These are phyloP conservation scores for Verbascum thapsus DNA, from an alignment of 257 asterid species.

Conservation along the genomic window DNA sequence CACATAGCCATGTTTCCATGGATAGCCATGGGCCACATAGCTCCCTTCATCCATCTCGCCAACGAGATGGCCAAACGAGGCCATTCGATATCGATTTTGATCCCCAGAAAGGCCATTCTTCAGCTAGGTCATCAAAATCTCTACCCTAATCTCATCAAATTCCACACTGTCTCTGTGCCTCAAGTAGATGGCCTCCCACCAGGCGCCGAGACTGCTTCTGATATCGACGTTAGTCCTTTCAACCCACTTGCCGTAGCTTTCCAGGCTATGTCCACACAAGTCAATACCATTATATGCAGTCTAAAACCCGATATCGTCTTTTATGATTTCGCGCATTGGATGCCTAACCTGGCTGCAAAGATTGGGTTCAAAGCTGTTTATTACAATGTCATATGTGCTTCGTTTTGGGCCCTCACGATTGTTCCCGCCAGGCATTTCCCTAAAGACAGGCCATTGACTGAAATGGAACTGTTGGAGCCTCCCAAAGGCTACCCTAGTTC, in stretches of 20 bases:
- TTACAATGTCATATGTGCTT: slow-evolving; percentile 65
- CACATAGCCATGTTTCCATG: slow-evolving; percentile 91
- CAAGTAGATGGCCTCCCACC: slow-evolving; percentile 66
- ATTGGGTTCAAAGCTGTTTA: slow-evolving; percentile 69
- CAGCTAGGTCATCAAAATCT: slow-evolving; percentile 46
- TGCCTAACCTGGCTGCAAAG: slow-evolving; percentile 49
- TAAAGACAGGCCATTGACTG: slow-evolving; percentile 42
- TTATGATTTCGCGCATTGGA: slow-evolving; percentile 73
- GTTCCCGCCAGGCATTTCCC: slow-evolving; percentile 59
- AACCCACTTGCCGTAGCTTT: slow-evolving; percentile 65
- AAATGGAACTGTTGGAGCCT: slow-evolving; percentile 43
- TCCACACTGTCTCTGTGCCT: slow-evolving; percentile 55
- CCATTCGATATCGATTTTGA: slow-evolving; percentile 55
- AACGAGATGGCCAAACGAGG: slow-evolving; percentile 69
- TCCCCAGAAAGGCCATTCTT: slow-evolving; percentile 51
- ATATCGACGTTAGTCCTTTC: slow-evolving; percentile 53
- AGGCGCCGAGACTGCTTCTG: slow-evolving; percentile 78
- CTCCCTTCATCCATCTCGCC: slow-evolving; percentile 77
- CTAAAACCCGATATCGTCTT: slow-evolving; percentile 62
- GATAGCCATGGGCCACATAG: slow-evolving; percentile 85
- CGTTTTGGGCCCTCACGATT: slow-evolving; percentile 54
- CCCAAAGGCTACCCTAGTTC: slow-evolving; percentile 68
- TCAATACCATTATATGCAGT: slow-evolving; percentile 32
- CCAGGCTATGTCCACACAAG: slow-evolving; percentile 50
- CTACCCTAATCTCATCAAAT: slow-evolving; percentile 50